These are phyloP conservation scores for Musa beccarii DNA, from an alignment of 176 grass and related monocot species.

Conservation along the genomic window DNA sequence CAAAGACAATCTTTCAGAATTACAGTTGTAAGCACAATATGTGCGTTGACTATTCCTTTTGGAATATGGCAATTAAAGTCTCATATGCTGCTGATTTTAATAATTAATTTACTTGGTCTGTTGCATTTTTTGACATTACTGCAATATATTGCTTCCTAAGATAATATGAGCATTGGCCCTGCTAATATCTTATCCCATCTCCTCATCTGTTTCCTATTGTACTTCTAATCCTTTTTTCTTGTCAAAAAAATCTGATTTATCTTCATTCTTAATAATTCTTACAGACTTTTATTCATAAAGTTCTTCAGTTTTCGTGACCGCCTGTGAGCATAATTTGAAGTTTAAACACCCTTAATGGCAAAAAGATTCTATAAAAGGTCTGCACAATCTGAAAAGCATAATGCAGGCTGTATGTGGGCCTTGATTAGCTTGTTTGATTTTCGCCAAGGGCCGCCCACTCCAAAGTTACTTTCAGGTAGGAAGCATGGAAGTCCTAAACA, in stretches of 20 bases:
- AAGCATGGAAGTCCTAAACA: not conserved
- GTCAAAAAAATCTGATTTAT: not conserved
- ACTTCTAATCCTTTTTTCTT: not conserved
- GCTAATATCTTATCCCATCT: not conserved
- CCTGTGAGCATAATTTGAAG: not conserved
- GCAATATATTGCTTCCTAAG: not conserved
- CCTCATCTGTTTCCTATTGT: not conserved
- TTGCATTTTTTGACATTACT: not conserved
- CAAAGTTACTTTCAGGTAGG: conserved; percentile 1
- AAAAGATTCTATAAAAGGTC: conserved; percentile 3
- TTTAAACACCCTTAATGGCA: not conserved
- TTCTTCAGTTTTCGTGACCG: not conserved
- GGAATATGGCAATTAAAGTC: not conserved
- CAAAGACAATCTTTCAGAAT: not conserved
- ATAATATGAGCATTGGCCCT: not conserved
- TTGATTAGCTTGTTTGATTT: conserved; percentile 10
- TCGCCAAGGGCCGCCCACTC: not conserved
- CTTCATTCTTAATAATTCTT: not conserved
- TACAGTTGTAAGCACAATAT: not conserved
- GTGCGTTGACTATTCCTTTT: no score
- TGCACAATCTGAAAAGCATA: not conserved
- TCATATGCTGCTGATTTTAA: not conserved
- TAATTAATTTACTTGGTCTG: not conserved
- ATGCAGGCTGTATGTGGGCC: conserved; percentile 2
- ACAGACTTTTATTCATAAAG: not conserved